A percentile compares a stretch with the other conserved stretches of the same genome.
These are phyloP conservation scores for Sequoia sempervirens DNA, from an alignment of 75 land plant species.

Conservation along the genomic window DNA sequence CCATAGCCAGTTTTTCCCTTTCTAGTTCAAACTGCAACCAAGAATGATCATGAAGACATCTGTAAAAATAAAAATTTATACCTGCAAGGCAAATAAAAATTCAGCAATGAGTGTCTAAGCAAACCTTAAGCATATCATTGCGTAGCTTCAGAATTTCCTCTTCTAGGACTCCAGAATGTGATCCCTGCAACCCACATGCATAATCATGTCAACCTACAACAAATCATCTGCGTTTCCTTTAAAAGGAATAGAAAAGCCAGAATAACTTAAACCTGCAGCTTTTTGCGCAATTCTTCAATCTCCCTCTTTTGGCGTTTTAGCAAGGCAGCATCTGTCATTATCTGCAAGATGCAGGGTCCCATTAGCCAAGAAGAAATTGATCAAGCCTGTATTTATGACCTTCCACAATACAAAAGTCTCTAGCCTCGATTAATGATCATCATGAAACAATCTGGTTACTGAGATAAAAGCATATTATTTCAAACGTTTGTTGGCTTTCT, in stretches of 20 bases:
- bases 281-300: constrained; percentile 82
- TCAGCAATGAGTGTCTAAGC: not conserved
- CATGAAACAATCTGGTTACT: not conserved
- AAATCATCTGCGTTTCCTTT: not conserved
- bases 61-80: not conserved
- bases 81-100: not conserved
- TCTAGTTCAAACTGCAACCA: constrained; percentile 79
- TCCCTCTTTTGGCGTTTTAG: constrained; percentile 87
- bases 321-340: constrained; percentile 94
- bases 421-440: not conserved
- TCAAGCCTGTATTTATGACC: not conserved
- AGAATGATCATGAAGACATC: not conserved
- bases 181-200: constrained; percentile 51
- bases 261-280: constrained; percentile 63
- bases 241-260: not conserved
- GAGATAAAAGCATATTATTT: not conserved
- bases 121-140: constrained; percentile 94
- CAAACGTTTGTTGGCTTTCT: not conserved
- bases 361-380: not conserved
- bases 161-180: constrained; percentile 83
- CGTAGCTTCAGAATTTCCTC: constrained; percentile 79
- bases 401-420: not conserved
- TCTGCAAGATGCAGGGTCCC: constrained; percentile 30
- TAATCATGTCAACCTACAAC: not conserved
- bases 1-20: constrained; percentile 72